Evolutionary conservation across 73 alveolate genomes (phyloP).

Genomic region (Diophrys appendiculata): DNA sequence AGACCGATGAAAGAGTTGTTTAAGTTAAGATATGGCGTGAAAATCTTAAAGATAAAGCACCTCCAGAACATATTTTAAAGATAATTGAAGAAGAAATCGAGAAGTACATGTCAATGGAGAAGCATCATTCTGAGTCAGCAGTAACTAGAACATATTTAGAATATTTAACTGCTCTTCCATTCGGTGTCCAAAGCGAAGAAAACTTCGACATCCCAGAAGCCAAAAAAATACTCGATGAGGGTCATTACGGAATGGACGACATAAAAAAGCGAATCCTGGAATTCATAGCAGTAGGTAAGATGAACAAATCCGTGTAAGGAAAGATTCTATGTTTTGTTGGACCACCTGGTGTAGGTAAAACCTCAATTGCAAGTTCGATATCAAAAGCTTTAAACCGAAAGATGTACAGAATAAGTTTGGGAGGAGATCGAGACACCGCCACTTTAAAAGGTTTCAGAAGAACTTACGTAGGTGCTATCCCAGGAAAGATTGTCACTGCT

Average conservation of each 20-base stretch:
- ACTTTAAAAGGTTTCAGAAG: conserved; percentile 83
- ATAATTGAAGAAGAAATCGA: conserved; percentile 67
- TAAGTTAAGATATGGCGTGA: conserved; percentile 36
- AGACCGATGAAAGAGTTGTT: conserved; percentile 60
- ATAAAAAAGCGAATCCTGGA: conserved; percentile 79
- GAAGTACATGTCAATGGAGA: conserved; percentile 57
- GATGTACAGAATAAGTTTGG: conserved; percentile 78
- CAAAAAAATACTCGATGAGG: conserved; percentile 67
- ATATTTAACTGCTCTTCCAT: conserved; percentile 79
- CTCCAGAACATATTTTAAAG: conserved; percentile 64
- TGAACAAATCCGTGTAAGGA: conserved; percentile 75
- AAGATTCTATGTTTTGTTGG: conserved; percentile 87
- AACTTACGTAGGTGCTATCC: conserved; percentile 87
- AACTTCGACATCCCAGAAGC: conserved; percentile 75
- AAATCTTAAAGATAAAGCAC: conserved; percentile 61
- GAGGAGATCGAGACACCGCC: conserved; percentile 84
- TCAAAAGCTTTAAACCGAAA: conserved; percentile 79
- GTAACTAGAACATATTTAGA: conserved; percentile 75
- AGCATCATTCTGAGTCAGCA: conserved; percentile 51
- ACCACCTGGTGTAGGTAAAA: conserved; percentile 95
- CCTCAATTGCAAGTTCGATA: conserved; percentile 78
- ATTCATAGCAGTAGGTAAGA: conserved; percentile 83
- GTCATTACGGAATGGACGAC: conserved; percentile 84
- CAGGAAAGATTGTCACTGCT: conserved; percentile 81
- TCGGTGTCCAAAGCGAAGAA: conserved; percentile 73